Evolutionary conservation across 306 rosid species (phyloP), one percentile per base, ranked within the genome.

Genomic region (Sphenostylis stenocarpa): DNA sequence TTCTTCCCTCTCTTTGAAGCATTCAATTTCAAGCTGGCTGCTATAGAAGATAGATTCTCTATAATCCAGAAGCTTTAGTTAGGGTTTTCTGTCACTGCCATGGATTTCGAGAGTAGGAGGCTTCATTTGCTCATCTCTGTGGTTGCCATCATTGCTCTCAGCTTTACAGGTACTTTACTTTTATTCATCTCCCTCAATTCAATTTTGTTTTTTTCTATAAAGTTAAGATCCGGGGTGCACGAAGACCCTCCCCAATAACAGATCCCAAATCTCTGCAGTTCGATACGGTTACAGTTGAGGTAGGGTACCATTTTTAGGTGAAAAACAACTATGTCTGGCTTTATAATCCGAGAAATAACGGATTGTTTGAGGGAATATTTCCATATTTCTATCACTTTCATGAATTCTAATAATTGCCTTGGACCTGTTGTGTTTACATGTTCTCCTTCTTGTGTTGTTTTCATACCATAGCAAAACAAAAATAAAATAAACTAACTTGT

Each of bases 51-150:
- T 57, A 14, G 2, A 39, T 3, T 43, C 1, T 34, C 2, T 75
- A 5, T 63, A 4, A 47, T 49, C 51, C 28, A 28, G n/a, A 34
- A 31, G 0, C 19, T 66, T n/a, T 34, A 66, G 20, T 67, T 58
- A 76, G 52, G 75, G 21, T 64, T 23, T 65, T 13, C 51, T 60
- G 38, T 20, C 8, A 14, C 47, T 0, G 10, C 63, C 77, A 91
- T 93, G 97, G 91, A 91, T 88, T 83, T 88, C 52, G 80, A 75
- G 79, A 85, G 78, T 64, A 88, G 70, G 49, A 85, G 88, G 67
- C 23, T 85, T 52, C 96, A 81, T 19, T 14, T 88, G 17, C 75
- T 90, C 78, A 9, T 84, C 5, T 39, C 85, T 45, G 24, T 86
- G 3, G 84, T 19, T n/a, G 87, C 84, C 60, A 47, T 90, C 81